Evolutionary conservation across 805 yeast species (phyloP), one percentile per base, ranked within the genome.

Genomic region (Candida xyloterini): DNA sequence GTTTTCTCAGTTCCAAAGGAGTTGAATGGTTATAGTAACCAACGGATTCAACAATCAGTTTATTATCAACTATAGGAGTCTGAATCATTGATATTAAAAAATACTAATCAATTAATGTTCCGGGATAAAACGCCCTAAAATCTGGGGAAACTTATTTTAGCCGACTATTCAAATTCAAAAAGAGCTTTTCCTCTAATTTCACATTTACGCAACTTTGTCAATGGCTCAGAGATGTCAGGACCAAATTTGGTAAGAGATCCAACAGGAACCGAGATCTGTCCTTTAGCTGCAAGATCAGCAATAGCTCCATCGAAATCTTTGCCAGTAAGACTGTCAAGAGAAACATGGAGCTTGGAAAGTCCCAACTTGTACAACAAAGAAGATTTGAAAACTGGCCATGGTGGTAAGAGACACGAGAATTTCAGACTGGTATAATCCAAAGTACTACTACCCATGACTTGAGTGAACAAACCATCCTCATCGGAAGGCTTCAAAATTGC

Each of bases 171-270:
- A 20, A 42, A 18, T 18, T 42, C 33, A 26, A 76, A 40, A 7
- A 85, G 30, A 81, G 59, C 57, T 84, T 85, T 18, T 93, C 95
- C 25, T 23, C 35, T 68, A 71, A 9, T 79, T 78, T 33, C 64
- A 43, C 73, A 71, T 24, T 69, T 59, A 8, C 52, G 53, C 13
- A 79, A 50, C 42, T 63, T 62, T 7, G 68, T 70, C 31, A 73
- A 51, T 1, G 84, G 88, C 11, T 63, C 53, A 33, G 68, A 47
- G 44, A 73, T 13, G 14, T 81, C 73, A 6, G 33, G 10, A 11
- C 32, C 36, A n/a, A 42, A 27, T 15, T 33, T 25, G 13, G 7
- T 15, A 11, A 35, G 10, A 10, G 33, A 16, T 0, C 62, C 69
- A 47, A 80, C 66, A 3, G 64, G 52, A 41, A 27, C 18, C 8